These are phyloP conservation scores for Phytophthora agathidicida DNA, from an alignment of 352 stramenopile species.

Conservation along the genomic window DNA sequence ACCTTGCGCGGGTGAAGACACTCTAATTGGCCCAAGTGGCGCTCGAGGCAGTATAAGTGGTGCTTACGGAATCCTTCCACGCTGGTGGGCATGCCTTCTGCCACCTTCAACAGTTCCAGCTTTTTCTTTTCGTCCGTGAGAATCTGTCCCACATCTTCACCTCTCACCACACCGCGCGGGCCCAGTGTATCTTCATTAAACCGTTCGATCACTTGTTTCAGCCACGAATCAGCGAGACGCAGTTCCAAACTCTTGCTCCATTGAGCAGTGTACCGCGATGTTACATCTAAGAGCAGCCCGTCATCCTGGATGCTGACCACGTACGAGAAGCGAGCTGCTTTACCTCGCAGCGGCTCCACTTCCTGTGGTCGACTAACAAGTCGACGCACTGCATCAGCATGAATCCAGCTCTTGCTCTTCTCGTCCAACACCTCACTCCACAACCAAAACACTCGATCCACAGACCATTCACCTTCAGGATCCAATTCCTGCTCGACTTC, in stretches of 20 bases:
- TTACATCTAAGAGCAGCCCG: conserved; percentile 64
- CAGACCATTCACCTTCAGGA: neutral
- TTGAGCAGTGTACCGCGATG: conserved; percentile 55
- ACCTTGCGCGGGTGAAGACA: conserved; percentile 72
- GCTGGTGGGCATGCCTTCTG: conserved; percentile 77
- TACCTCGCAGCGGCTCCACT: conserved; percentile 57
- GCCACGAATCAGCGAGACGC: conserved; percentile 66
- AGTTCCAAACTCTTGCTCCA: conserved; percentile 70
- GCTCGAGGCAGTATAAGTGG: conserved; percentile 79
- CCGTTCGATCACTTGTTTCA: conserved; percentile 40
- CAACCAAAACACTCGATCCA: conserved; percentile 45
- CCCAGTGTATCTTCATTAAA: conserved; percentile 39
- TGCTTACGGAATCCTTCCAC: conserved; percentile 84
- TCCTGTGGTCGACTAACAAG: conserved; percentile 54
- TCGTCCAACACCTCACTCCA: conserved; percentile 78
- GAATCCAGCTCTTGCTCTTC: conserved; percentile 55
- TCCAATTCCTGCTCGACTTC: conserved; percentile 13
- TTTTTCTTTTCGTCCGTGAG: conserved; percentile 43
- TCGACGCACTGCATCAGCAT: conserved; percentile 58
- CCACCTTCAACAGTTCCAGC: conserved; percentile 41
- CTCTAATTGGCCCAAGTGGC: conserved; percentile 67
- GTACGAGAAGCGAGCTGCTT: conserved; percentile 61
- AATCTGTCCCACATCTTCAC: conserved; percentile 15
- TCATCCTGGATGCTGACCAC: conserved; percentile 62
- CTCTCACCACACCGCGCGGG: neutral